Conservation (phyloP, 2,329 filamentous ascomycete genomes). For the Exophiala dermatitidis region DNA sequence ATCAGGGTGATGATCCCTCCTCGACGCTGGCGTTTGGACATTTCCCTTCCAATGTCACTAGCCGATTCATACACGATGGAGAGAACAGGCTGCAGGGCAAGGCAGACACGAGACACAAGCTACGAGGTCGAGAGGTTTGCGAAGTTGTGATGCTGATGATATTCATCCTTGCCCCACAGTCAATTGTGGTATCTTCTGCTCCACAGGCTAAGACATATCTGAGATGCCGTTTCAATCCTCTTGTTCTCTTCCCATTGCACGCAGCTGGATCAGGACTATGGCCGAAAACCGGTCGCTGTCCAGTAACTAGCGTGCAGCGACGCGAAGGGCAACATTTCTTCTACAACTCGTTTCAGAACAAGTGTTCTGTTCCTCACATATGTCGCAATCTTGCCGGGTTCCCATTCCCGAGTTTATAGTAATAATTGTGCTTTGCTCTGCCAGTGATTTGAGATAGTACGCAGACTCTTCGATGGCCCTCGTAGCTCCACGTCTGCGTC, state of each 20-base stretch:
- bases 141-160: slow-evolving; percentile 8
- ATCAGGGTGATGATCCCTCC: slow-evolving; percentile 6
- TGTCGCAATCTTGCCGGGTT: no score
- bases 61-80: slow-evolving; percentile 6
- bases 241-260: not conserved
- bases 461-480: no score
- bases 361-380: no score
- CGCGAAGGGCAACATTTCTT: no score
- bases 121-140: slow-evolving; percentile 8
- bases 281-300: no score
- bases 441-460: no score
- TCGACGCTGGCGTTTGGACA: slow-evolving; percentile 10
- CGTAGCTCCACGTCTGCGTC: not conserved
- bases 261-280: not conserved
- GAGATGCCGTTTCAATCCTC: not conserved
- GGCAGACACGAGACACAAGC: not conserved
- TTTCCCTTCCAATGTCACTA: slow-evolving; percentile 1
- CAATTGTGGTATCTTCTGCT: slow-evolving; percentile 13
- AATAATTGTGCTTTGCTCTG: no score
- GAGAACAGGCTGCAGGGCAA: not conserved
- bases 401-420: no score
- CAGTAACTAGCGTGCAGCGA: no score
- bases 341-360: no score
- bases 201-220: not conserved
- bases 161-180: slow-evolving; percentile 10